Percentiles rank a stretch among this genome's conserved stretches.
Conservation (phyloP, 2,329 filamentous ascomycete species). For the Zymoseptoria pseudotritici region DNA sequence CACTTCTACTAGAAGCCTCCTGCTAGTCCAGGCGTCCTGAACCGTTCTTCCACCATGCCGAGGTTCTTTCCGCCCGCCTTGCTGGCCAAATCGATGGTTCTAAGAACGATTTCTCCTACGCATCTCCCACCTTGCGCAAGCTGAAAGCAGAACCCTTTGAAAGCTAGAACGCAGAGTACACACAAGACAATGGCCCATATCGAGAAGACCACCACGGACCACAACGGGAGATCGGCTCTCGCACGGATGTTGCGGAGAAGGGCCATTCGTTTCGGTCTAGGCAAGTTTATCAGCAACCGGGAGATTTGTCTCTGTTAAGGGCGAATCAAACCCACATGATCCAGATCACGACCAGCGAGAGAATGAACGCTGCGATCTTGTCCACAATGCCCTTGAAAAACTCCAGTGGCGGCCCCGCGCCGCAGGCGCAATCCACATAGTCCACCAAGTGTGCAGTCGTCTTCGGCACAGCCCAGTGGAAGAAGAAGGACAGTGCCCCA, state of each 20-base stretch:
- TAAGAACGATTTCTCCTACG: not conserved
- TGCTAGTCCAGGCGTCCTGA: not conserved
- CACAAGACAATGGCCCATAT: not conserved
- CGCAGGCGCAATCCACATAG: not conserved
- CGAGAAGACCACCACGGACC: not conserved
- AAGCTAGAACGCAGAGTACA: not conserved
- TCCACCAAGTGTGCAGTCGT: not conserved
- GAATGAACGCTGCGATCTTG: not conserved
- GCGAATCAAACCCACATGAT: not conserved
- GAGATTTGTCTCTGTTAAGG: not conserved
- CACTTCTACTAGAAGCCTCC: no score
- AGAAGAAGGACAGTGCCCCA: not conserved
- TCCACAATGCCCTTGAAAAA: not conserved
- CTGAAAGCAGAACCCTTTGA: not conserved
- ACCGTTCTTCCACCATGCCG: not conserved
- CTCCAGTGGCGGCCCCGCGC: not conserved
- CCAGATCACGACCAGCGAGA: not conserved
- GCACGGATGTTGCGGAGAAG: not conserved
- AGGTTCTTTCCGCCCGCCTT: not conserved
- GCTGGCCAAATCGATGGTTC: not conserved
- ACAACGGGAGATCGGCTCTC: not conserved
- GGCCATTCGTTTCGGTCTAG: not conserved
- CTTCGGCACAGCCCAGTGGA: not conserved
- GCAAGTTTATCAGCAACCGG: not conserved
- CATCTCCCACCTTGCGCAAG: not conserved